These are phyloP conservation scores for Elsinoe ampelina DNA, from an alignment of 2,329 filamentous ascomycete genomes.

Conservation along the genomic window DNA sequence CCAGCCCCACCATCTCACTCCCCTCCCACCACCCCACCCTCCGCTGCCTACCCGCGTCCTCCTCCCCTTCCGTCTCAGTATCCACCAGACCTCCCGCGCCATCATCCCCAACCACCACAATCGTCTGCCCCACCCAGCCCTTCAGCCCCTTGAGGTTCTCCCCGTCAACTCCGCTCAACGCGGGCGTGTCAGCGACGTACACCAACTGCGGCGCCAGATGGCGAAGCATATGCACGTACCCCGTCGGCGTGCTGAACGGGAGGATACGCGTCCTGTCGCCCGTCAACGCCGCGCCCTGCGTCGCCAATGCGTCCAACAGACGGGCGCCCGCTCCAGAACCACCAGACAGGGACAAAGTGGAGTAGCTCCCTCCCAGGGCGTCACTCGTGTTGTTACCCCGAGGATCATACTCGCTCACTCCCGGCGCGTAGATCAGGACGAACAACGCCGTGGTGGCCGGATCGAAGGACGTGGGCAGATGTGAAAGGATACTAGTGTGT, in stretches of 20 bases:
- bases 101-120: slow-evolving; percentile 58
- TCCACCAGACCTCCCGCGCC: slow-evolving; percentile 75
- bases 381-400: neutral
- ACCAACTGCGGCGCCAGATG: slow-evolving; percentile 78
- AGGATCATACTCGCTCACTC: slow-evolving; percentile 34
- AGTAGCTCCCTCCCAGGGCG: slow-evolving; percentile 1
- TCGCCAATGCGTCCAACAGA: slow-evolving; percentile 69
- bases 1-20: slow-evolving; percentile 72
- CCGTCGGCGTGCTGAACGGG: slow-evolving; percentile 74
- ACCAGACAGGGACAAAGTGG: neutral
- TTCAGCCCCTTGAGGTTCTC: slow-evolving; percentile 59
- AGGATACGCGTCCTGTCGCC: slow-evolving; percentile 80
- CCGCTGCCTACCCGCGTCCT: slow-evolving; percentile 34
- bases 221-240: slow-evolving; percentile 76
- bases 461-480: slow-evolving; percentile 71
- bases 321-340: slow-evolving; percentile 39
- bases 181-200: slow-evolving; percentile 78
- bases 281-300: slow-evolving; percentile 68
- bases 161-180: slow-evolving; percentile 58
- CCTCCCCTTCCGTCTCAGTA: slow-evolving; percentile 63
- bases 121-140: slow-evolving; percentile 53
- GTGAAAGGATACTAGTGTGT: slow-evolving; percentile 75
- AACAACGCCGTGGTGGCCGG: slow-evolving; percentile 68
- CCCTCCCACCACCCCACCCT: slow-evolving; percentile 63
- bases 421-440: slow-evolving; percentile 80